A percentile compares a stretch with the other conserved stretches of the same genome.
Evolutionary conservation across 352 stramenopile genomes (phyloP).

Genomic region (Pythium coloratum): DNA sequence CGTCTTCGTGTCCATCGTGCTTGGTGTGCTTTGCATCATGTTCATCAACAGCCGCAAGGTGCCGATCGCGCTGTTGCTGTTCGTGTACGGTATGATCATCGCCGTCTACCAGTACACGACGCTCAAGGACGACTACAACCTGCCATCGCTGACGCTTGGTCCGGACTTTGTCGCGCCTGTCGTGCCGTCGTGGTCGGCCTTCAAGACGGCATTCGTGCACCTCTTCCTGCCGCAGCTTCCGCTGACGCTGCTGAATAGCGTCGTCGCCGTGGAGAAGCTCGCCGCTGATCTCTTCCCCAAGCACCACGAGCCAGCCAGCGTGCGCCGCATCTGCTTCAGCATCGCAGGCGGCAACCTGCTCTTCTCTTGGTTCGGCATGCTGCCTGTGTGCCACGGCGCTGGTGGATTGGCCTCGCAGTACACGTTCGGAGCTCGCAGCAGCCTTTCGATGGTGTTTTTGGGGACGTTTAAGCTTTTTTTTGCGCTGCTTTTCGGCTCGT

Average conservation of each 20-base stretch:
- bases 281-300: constrained; percentile 88
- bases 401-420: constrained; percentile 92
- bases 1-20: constrained; percentile 62
- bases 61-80: constrained; percentile 63
- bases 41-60: constrained; percentile 63
- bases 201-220: constrained; percentile 78
- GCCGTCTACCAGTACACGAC: constrained; percentile 59
- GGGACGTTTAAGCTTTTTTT: constrained; percentile 89
- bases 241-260: constrained; percentile 91
- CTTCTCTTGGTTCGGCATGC: constrained; percentile 87
- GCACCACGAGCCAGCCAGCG: constrained; percentile 51
- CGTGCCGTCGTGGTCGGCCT: constrained; percentile 54
- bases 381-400: constrained; percentile 93
- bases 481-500: constrained; percentile 86
- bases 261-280: constrained; percentile 91
- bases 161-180: constrained; percentile 61
- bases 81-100: constrained; percentile 69
- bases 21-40: constrained; percentile 72
- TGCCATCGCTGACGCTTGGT: constrained; percentile 51
- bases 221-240: constrained; percentile 90
- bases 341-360: constrained; percentile 82
- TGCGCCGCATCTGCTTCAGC: constrained; percentile 70
- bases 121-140: constrained; percentile 47
- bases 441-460: constrained; percentile 89
- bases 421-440: constrained; percentile 89